Evolutionary conservation across 1,139 yeast genomes (phyloP), one percentile per base, ranked within the genome.

Genomic region (Protomyces pachydermus): DNA sequence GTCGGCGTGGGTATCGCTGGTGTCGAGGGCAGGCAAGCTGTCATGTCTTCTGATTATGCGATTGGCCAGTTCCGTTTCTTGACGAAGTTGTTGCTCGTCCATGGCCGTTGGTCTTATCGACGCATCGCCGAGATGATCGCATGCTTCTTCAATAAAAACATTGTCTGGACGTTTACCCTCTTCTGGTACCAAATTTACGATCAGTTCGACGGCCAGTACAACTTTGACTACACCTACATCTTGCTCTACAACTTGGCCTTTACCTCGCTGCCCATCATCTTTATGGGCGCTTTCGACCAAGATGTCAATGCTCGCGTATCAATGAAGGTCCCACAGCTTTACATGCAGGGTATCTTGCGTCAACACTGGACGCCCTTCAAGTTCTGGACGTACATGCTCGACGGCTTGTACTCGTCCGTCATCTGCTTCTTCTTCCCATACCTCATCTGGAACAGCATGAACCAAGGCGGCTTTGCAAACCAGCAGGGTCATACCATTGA

Each of bases 1-100:
- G 95, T 93, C 39, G 98, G 98, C 70, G 95, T 93, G 57, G 98
- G 98, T 76, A 93, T 93, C 71, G 96, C 97, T 56, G 98, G 98
- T 74, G 96, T 90, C 77, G 98, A 93, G 79, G 98, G 98, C 70
- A 81, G 98, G 58, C 98, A 91, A 75, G 98, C 98, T 14, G 98
- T 86, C 10, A 93, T 93, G 98, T 87, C 96, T 8, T 88, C 97
- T 0, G 98, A 93, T 78, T 93, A 91, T 76, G 98, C 97, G 1
- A 79, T 93, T 74, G 98, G 97, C 14, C 98, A 93, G 75, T 93
- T 93, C 78, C 80, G 98, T 72, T 93, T 82, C 73, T 75, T 93
- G 73, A 82, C 90, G 0, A 82, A 91, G 70, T 79, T 93, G 69
- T 77, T 93, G 62, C 77, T 93, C 65, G 95, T 90, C 34, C 98